Percentiles rank a stretch among this genome's conserved stretches.
phyloP scores from a whole-genome alignment of 2,329 filamentous ascomycete species.

The Claviceps humidiphila region DNA sequence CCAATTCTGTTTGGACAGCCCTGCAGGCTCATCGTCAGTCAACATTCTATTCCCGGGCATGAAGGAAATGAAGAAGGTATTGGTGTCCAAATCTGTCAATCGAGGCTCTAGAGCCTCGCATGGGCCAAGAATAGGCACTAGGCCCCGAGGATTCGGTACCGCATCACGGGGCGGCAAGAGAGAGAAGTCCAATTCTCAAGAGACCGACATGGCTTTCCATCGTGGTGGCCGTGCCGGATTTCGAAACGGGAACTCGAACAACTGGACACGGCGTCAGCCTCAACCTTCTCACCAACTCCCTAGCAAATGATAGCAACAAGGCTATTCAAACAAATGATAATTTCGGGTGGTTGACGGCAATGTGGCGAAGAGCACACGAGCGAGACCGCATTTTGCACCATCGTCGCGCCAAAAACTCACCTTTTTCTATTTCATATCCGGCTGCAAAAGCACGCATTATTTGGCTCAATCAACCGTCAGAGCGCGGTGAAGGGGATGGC shows the following conservation, averaged over 20 bases:
- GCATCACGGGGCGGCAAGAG: conserved; percentile 20
- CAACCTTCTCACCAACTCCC: conserved; percentile 1
- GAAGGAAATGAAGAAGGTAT: conserved; percentile 23
- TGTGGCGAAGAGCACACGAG: background rate
- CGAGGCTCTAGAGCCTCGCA: conserved; percentile 17
- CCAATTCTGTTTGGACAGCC: conserved; percentile 19
- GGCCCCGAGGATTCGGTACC: conserved; percentile 18
- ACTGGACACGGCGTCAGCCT: conserved; percentile 23
- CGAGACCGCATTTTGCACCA: background rate
- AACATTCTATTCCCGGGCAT: conserved; percentile 30
- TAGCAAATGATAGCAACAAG: background rate
- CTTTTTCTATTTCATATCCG: background rate
- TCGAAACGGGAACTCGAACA: conserved; percentile 26
- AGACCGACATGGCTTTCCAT: conserved; percentile 7
- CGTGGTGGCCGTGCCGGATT: conserved; percentile 27
- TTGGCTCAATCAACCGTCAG: background rate
- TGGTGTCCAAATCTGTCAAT: conserved; percentile 21
- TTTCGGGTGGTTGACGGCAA: background rate
- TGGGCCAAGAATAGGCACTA: conserved; percentile 10
- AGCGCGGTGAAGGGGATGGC: background rate
- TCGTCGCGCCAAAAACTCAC: background rate
- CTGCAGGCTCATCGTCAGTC: conserved; percentile 22
- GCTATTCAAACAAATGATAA: background rate
- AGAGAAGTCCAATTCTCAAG: conserved; percentile 18
- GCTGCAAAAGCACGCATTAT: background rate